Evolutionary conservation across 192 early-diverging fungal genomes (phyloP), one percentile per base, ranked within the genome.

Genomic region (Coemansia sp.): DNA sequence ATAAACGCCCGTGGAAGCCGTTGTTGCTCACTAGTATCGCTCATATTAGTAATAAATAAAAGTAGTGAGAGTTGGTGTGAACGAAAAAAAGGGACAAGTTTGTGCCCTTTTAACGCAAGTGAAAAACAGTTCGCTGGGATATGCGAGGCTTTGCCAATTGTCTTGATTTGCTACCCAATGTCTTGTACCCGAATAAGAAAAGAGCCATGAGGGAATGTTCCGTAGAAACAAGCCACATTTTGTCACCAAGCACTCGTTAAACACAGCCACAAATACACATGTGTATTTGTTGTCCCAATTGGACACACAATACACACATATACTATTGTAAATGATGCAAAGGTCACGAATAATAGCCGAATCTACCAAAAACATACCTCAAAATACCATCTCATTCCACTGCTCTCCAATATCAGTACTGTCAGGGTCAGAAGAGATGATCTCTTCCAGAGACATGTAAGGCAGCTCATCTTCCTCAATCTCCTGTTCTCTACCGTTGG

Each of bases 381-480:
- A 78, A 37, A 72, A 67, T 61, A 68, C 48, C 16, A 81, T 36
- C 39, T 69, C 24, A 45, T 65, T 59, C 78, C 78, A 81, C 16
- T 68, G 42, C 14, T 66, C 66, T 35, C 60, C 63, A 14, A 75
- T 16, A 34, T 81, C 78, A 4, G 73, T 69, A 51, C 66, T 81
- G 19, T 75, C 73, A 1, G 70, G 73, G 13, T 75, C 69, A 2
- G 73, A 75, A 17, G 73, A 73, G 29, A 75, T 72, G 24, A 81
- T 81, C 19, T 81, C 66, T 14, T 72, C 73, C 39, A 81, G 56
- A 31, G 73, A 72, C 78, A 75, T 72, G 40, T 67, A 81, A 5
- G 50, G 59, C 36, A 46, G 6, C 21, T 73, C 64, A 37, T 14
- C 39, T 21, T 44, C 37, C 2, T 45, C 44, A 6, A 45, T 16